Percentiles rank a stretch among this genome's conserved stretches.
These are phyloP conservation scores for Geotrichum bryndzae DNA, from an alignment of 1,139 yeast species.

Conservation along the genomic window DNA sequence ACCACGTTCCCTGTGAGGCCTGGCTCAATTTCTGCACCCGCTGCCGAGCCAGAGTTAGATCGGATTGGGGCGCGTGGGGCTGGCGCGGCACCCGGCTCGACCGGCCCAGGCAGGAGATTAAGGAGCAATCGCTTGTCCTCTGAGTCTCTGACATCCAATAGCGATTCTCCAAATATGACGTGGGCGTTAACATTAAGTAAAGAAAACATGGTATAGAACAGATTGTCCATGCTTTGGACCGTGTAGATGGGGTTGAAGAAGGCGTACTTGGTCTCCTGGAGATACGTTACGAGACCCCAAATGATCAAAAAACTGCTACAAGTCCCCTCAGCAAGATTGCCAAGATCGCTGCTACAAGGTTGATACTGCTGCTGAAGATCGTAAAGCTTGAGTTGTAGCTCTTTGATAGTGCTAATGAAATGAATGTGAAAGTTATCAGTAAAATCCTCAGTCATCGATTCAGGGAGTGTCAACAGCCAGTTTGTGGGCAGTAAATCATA, in stretches of 20 bases:
- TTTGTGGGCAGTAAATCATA: constrained; percentile 3
- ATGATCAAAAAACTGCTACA: neutral
- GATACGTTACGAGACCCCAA: constrained; percentile 4
- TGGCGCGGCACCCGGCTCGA: neutral
- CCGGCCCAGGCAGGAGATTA: constrained; percentile 7
- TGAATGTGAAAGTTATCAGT: constrained; percentile 12
- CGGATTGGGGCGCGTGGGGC: neutral
- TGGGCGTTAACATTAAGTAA: neutral
- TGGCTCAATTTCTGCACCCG: neutral
- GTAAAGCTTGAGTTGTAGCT: neutral
- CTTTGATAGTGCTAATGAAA: constrained; percentile 2
- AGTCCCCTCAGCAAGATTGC: neutral
- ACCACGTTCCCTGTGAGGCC: constrained; percentile 1
- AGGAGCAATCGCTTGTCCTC: neutral
- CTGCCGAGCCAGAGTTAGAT: neutral
- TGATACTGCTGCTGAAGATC: neutral
- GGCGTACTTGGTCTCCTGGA: neutral
- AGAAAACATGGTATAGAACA: constrained; percentile 5
- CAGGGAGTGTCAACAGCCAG: constrained; percentile 7
- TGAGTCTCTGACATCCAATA: neutral
- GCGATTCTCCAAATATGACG: constrained; percentile 12
- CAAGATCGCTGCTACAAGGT: neutral
- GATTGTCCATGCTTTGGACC: constrained; percentile 9
- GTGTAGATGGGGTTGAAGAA: neutral
- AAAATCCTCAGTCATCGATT: constrained; percentile 12